phyloP scores from a whole-genome alignment of 805 yeast species.

The Groenewaldozyma tartarivorans region DNA sequence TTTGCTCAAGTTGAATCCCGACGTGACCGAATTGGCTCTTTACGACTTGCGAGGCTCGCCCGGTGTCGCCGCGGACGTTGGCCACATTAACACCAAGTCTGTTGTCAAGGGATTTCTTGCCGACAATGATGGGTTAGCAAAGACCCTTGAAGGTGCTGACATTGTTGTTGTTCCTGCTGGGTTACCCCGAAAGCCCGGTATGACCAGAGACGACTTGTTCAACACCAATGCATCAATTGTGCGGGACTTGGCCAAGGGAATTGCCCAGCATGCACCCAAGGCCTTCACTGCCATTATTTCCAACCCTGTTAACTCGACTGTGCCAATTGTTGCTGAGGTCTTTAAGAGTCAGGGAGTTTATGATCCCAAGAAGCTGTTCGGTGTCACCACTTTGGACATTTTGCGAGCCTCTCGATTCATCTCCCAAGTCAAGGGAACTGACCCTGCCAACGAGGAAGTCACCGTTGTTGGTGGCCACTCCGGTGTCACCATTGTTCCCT shows the following conservation, averaged over 20 bases:
- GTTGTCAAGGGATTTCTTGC: conserved; percentile 82
- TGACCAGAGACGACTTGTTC: conserved; percentile 96
- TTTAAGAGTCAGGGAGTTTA: conserved; percentile 76
- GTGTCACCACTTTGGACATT: conserved; percentile 92
- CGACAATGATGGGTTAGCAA: conserved; percentile 54
- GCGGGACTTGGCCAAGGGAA: conserved; percentile 80
- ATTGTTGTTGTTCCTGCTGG: conserved; percentile 94
- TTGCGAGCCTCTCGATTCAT: conserved; percentile 82
- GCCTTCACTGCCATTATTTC: conserved; percentile 78
- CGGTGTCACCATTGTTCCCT: conserved; percentile 91
- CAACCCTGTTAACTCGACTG: conserved; percentile 96
- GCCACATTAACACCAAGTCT: conserved; percentile 90
- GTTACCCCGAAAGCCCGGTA: conserved; percentile 97
- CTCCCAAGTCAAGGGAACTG: conserved; percentile 59
- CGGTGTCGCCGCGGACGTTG: conserved; percentile 94
- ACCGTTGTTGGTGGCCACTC: conserved; percentile 97
- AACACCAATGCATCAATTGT: conserved; percentile 94
- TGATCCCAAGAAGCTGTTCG: conserved; percentile 86
- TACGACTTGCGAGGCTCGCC: conserved; percentile 89
- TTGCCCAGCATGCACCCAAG: conserved; percentile 73
- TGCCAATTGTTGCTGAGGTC: conserved; percentile 92
- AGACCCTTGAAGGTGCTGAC: conserved; percentile 61
- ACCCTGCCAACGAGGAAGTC: conserved; percentile 69
- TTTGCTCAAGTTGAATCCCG: conserved; percentile 76
- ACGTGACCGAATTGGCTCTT: conserved; percentile 75